Conservation (phyloP, 139 green algal genomes). For the Ostreobium quekettii region DNA sequence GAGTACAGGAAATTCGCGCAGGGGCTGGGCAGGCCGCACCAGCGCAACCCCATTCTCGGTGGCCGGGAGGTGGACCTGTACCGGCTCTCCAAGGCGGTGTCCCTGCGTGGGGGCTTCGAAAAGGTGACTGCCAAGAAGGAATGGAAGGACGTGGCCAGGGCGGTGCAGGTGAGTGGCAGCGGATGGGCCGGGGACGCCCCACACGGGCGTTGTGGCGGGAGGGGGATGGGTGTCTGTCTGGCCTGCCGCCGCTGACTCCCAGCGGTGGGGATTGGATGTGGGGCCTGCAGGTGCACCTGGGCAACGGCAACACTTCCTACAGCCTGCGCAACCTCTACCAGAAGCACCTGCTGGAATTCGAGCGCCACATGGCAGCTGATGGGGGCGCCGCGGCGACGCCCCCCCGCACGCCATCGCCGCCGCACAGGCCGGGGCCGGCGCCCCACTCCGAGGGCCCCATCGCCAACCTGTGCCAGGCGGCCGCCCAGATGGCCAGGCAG, state of each 20-base stretch:
- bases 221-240: not conserved
- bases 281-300: constrained; percentile 27
- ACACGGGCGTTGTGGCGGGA: not conserved
- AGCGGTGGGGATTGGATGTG: not conserved
- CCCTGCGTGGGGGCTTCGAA: constrained; percentile 55
- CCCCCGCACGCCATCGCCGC: too few relatives aligned
- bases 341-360: constrained; percentile 63
- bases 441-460: too few relatives aligned
- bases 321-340: constrained; percentile 64
- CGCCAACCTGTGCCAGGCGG: not conserved
- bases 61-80: constrained; percentile 67
- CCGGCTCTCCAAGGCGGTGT: constrained; percentile 49
- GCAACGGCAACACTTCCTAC: constrained; percentile 54
- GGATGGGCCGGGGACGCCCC: not conserved
- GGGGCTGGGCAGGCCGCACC: constrained; percentile 27
- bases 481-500: not conserved
- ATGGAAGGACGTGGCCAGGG: constrained; percentile 62
- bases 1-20: constrained; percentile 49
- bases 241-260: not conserved
- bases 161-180: constrained; percentile 47
- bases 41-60: constrained; percentile 43
- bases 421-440: too few relatives aligned
- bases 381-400: too few relatives aligned
- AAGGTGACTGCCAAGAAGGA: constrained; percentile 50
- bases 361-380: too few relatives aligned